A percentile compares a stretch with the other conserved stretches of the same genome.
Evolutionary conservation across 2,329 filamentous ascomycete species (phyloP).

Genomic region (Leptographium flavum): DNA sequence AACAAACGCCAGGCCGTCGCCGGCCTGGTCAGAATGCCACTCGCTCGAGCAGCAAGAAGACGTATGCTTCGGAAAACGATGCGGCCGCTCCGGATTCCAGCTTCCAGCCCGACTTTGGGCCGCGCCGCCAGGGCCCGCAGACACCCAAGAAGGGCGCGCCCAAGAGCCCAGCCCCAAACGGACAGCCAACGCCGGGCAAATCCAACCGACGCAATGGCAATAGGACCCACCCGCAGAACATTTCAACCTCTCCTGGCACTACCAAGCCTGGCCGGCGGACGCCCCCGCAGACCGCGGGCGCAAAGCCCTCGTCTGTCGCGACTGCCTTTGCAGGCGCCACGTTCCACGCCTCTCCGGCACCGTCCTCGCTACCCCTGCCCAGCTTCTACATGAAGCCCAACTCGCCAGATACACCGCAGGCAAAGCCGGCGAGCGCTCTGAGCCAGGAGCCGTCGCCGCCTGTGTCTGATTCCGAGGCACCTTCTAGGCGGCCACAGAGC

Average conservation of each 20-base stretch:
- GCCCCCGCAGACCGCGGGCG: slow-evolving; percentile 26
- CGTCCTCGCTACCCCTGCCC: slow-evolving; percentile 78
- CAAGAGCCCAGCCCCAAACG: slow-evolving; percentile 14
- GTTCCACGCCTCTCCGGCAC: slow-evolving; percentile 87
- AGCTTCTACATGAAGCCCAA: slow-evolving; percentile 66
- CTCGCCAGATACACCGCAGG: slow-evolving; percentile 46
- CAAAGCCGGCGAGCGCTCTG: slow-evolving; percentile 23
- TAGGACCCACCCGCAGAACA: slow-evolving; percentile 17
- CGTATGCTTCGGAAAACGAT: slow-evolving; percentile 47
- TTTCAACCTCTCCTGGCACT: slow-evolving; percentile 26
- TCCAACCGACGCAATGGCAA: slow-evolving; percentile 16
- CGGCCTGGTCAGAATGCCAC: slow-evolving; percentile 24
- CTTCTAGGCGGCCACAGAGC: slow-evolving; percentile 10
- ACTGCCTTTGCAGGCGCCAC: slow-evolving; percentile 80
- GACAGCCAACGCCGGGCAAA: slow-evolving; percentile 14
- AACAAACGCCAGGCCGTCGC: slow-evolving; percentile 25
- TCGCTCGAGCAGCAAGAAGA: slow-evolving; percentile 29
- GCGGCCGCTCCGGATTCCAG: slow-evolving; percentile 19
- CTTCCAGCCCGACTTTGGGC: slow-evolving; percentile 19
- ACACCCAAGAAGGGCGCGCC: slow-evolving; percentile 14
- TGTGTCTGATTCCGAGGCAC: slow-evolving; percentile 34
- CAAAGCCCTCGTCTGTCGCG: slow-evolving; percentile 25
- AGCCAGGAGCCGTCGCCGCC: slow-evolving; percentile 35
- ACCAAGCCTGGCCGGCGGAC: slow-evolving; percentile 27
- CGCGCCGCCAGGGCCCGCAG: slow-evolving; percentile 1